A percentile compares a stretch with the other conserved stretches of the same genome.
Evolutionary conservation across 805 yeast genomes (phyloP).

Genomic region (Naumovozyma castellii): DNA sequence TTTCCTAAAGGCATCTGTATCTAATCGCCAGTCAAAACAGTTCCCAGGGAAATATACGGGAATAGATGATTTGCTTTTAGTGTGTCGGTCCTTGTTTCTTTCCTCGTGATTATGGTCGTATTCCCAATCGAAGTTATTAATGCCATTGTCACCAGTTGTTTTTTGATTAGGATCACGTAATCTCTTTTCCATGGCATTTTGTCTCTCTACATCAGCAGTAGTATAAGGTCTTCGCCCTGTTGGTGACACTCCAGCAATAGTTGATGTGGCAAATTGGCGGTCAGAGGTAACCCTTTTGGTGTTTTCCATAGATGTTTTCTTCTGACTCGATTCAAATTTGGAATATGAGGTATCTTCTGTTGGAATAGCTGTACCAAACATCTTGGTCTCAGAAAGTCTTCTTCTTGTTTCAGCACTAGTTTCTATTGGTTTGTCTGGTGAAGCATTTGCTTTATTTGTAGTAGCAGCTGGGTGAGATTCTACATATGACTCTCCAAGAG

Average conservation of each 20-base stretch:
- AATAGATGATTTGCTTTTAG: too few species aligned
- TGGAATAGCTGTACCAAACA: constrained; percentile 1
- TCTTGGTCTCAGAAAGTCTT: constrained; percentile 4
- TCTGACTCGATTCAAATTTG: not conserved
- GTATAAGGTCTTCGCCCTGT: too few species aligned
- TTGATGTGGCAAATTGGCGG: not conserved
- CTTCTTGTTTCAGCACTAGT: not conserved
- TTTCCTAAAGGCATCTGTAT: not conserved
- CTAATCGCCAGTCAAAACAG: not conserved
- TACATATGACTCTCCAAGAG: not conserved
- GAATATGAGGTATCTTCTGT: constrained; percentile 1
- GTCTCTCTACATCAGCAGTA: too few species aligned
- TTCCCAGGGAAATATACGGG: not conserved
- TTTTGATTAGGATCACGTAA: not conserved
- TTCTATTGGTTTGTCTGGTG: not conserved
- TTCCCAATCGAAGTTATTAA: not conserved
- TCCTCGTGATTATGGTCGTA: too few species aligned
- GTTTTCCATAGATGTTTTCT: too few species aligned
- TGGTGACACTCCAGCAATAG: not conserved
- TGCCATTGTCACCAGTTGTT: not conserved
- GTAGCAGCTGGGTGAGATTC: not conserved
- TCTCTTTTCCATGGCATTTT: not conserved
- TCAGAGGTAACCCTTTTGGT: too few species aligned
- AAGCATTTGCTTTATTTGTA: too few species aligned
- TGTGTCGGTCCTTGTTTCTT: too few species aligned